phyloP scores from a whole-genome alignment of 495 filamentous ascomycete genomes.

The Xylaria nigripes region DNA sequence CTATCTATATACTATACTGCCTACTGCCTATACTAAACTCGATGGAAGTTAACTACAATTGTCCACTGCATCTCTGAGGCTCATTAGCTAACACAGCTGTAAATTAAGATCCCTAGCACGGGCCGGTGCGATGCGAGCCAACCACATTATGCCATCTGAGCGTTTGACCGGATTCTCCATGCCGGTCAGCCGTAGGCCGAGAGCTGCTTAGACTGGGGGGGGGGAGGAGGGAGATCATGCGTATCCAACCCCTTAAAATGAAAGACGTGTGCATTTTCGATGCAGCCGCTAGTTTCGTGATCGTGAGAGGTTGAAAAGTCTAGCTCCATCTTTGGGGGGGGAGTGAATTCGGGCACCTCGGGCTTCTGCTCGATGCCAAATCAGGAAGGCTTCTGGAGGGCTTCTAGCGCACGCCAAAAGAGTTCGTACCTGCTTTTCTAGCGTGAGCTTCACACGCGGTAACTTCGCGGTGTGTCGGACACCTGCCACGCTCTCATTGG shows the following conservation, averaged over 20 bases:
- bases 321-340: no score
- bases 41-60: no score
- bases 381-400: not conserved
- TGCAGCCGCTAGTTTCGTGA: not conserved
- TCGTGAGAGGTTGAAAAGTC: not conserved
- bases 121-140: not conserved
- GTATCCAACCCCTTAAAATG: not conserved
- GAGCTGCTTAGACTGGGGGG: not conserved
- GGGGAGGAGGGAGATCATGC: not conserved
- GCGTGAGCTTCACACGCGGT: not conserved
- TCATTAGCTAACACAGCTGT: no score
- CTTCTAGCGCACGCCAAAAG: not conserved
- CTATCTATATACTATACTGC: no score
- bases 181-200: slow-evolving; percentile 6
- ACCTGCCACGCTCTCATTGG: not conserved
- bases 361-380: not conserved
- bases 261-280: no score
- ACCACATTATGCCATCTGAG: slow-evolving; percentile 5
- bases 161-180: slow-evolving; percentile 4
- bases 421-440: not conserved
- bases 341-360: not conserved
- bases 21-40: no score
- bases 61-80: no score
- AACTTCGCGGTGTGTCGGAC: not conserved
- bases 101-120: no score